These are phyloP conservation scores for Mycocentrospora acerina DNA, from an alignment of 2,329 filamentous ascomycete genomes.

Conservation along the genomic window DNA sequence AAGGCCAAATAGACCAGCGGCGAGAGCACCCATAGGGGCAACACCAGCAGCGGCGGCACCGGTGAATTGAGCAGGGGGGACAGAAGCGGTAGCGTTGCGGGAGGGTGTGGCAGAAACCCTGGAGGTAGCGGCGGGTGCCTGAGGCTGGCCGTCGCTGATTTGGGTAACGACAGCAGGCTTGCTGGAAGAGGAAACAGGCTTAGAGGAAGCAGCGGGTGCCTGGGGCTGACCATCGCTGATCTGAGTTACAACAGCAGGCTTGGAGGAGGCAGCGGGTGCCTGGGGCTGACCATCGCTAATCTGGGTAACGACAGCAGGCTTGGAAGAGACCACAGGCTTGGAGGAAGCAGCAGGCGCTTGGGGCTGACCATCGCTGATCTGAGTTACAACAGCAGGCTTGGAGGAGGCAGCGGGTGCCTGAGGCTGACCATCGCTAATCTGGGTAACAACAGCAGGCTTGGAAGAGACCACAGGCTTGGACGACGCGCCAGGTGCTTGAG, in stretches of 20 bases:
- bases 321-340: constrained; percentile 7
- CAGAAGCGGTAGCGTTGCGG: constrained; percentile 15
- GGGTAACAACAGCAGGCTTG: constrained; percentile 14
- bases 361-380: constrained; percentile 34
- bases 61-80: too few species aligned
- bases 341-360: constrained; percentile 19
- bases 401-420: constrained; percentile 11
- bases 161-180: constrained; percentile 21
- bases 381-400: constrained; percentile 20
- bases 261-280: constrained; percentile 11
- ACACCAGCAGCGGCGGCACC: constrained; percentile 29
- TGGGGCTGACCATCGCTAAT: constrained; percentile 33
- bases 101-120: constrained; percentile 3
- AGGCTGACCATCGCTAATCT: constrained; percentile 29
- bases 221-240: constrained; percentile 27
- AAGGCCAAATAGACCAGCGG: constrained; percentile 29
- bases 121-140: constrained; percentile 17
- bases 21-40: constrained; percentile 26
- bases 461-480: constrained; percentile 1
- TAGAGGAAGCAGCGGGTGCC: constrained; percentile 9
- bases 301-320: constrained; percentile 21
- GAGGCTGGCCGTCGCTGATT: constrained; percentile 26
- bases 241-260: constrained; percentile 18
- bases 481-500: constrained; percentile 19
- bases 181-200: constrained; percentile 6